Base-by-base conservation (phyloP, 495 filamentous ascomycete species). In the Penicillium dipodomyicola region DNA sequence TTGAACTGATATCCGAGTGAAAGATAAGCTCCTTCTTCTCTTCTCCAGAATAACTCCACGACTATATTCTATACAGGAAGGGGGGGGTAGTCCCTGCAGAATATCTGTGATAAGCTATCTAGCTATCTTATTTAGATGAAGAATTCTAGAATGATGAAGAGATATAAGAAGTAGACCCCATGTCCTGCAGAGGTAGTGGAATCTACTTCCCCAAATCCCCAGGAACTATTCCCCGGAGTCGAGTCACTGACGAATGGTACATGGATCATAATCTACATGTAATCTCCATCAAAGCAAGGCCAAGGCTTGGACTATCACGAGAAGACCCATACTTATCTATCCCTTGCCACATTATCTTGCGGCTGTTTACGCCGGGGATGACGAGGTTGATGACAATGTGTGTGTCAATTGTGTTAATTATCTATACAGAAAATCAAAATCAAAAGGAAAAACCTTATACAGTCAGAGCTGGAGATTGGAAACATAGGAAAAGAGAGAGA, bases 181-280 rank as follows among this genome's bases (percentile, higher is more conserved):
- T 17, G 8, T 27, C 27, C 14, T n/a, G 1, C 10, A 23, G 29
- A 30, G 27, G 27, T 1, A 29, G 29, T 47, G 23, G 20, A 47
- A 56, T 39, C 52, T 32, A 47, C 27, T 30, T 46, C 29, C 42
- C 6, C 20, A 19, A 7, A 41, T 23, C 12, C 19, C 35, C 32
- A 43, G 45, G 54, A 56, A 56, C 23, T 56, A 23, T 56, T 49
- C 35, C 54, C 54, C 54, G 52, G 25, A 42, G 37, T 30, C 29
- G 37, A 30, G 29, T 30, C 29, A 33, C 30, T 33, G 11, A 4
- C 4, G 30, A 12, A 33, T 33, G 30, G 30, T 33, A 12, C 30
- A 33, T 33, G 10, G 30, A 39, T 39, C 35, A 39, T 39, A 8
- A 39, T 30, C 29, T 30, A 30, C 29, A 30, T 39, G 35, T 39